A percentile compares a stretch with the other conserved stretches of the same genome.
Conservation (phyloP, 495 filamentous ascomycete species). For the Annulohypoxylon nitens region DNA sequence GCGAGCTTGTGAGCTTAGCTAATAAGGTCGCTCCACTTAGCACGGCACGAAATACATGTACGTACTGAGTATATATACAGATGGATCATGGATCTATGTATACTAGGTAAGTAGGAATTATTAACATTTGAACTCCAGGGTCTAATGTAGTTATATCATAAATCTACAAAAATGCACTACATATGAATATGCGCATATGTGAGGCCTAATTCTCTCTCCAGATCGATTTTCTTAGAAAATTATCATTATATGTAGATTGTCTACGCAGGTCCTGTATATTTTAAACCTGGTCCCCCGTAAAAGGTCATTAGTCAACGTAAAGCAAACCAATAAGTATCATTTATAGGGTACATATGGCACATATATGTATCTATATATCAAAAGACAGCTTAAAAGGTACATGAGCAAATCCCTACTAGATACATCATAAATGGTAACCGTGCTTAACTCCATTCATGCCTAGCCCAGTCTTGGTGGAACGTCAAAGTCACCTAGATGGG, state of each 20-base stretch:
- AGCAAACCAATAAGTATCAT: too few species aligned
- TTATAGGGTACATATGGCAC: neutral
- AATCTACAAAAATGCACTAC: too few species aligned
- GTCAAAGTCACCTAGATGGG: neutral
- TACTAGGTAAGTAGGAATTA: neutral
- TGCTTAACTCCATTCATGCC: conserved; percentile 2
- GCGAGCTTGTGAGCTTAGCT: conserved; percentile 20
- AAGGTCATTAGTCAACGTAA: too few species aligned
- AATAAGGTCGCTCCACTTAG: conserved; percentile 20
- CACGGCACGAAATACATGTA: neutral
- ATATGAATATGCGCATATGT: too few species aligned
- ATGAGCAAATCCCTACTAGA: neutral
- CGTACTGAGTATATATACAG: neutral
- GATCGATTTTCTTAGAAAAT: too few species aligned
- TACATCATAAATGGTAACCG: neutral
- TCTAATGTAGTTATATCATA: too few species aligned
- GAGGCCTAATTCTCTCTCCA: too few species aligned
- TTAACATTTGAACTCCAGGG: too few species aligned
- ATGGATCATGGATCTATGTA: neutral
- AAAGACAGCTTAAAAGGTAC: neutral
- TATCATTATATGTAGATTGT: too few species aligned
- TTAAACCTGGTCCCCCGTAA: too few species aligned
- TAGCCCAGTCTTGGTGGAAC: conserved; percentile 4
- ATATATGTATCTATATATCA: neutral
- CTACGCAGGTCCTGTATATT: too few species aligned